Base-by-base conservation (phyloP, 495 filamentous ascomycete species). In the Xylaria grammica region DNA sequence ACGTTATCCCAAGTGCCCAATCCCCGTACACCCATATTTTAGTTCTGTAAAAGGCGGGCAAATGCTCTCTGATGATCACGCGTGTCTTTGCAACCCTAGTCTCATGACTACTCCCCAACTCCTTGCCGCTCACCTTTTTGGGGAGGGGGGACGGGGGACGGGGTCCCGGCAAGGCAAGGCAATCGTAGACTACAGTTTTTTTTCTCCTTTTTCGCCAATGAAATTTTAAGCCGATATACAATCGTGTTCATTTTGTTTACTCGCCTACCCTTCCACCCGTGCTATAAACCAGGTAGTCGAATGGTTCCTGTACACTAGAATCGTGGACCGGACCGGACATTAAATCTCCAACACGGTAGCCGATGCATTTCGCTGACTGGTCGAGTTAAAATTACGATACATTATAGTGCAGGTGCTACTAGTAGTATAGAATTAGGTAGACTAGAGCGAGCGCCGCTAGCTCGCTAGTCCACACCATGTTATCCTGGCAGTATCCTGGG, bases 41-140 rank as follows among this genome's bases (percentile, higher is more conserved):
- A 10, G 10, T 17, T 27, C 32, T n/a, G 24, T 11, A 26, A 5
- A 38, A 24, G 27, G 52, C 27, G 20, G 30, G 52, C 52, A 8
- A 20, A 38, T 20, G 27, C 49, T 52, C 49, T 52, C 49, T 52
- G 49, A 42, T 29, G 32, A 55, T 40, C 52, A 55, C 27, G 22
- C 48, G 52, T 40, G 32, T 57, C 53, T 36, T 32, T 10, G 36
- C 30, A n/a, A 29, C 36, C 19, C 13, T 36, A 17, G 34, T 62
- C 60, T 32, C 51, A 40, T 55, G 60, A 59, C 42, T 22, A 38
- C 29, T 27, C 42, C 40, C 22, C 38, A 24, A 19, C 29, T 48
- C 15, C 30, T 55, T 50, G 55, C 60, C 60, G 60, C 60, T 63
- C 27, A 10, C 50, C 48, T 48, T n/a, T 42, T 42, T n/a, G 5